These are phyloP conservation scores for Leishmania braziliensis DNA, from an alignment of 208 protist genomes.

Conservation along the genomic window DNA sequence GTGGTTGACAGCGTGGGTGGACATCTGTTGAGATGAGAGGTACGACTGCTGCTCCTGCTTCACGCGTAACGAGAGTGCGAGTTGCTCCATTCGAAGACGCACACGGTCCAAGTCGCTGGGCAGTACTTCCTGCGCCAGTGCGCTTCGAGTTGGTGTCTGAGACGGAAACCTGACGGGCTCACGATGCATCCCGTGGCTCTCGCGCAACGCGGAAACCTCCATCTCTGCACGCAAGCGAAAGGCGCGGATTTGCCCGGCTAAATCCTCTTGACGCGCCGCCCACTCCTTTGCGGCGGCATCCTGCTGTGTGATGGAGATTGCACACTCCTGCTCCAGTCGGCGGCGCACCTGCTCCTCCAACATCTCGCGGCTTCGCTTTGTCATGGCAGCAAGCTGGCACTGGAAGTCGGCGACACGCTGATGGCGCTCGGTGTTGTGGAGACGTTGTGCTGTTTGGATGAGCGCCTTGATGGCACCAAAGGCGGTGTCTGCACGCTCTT, in stretches of 20 bases:
- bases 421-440: constrained; percentile 6
- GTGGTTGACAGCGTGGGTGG: not conserved
- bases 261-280: constrained; percentile 7
- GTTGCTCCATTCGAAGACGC: constrained; percentile 4
- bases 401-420: constrained; percentile 29
- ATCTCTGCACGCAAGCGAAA: constrained; percentile 17
- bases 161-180: not conserved
- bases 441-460: constrained; percentile 11
- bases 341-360: constrained; percentile 25
- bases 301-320: constrained; percentile 11
- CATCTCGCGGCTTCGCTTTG: constrained; percentile 12
- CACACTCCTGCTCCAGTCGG: constrained; percentile 8
- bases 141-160: not conserved
- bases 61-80: constrained; percentile 3
- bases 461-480: constrained; percentile 18
- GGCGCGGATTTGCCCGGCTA: constrained; percentile 12
- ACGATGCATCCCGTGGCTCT: not conserved
- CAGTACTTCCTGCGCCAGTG: not conserved
- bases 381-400: constrained; percentile 12
- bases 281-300: constrained; percentile 13
- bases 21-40: not conserved
- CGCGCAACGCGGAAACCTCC: constrained; percentile 20
- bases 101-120: constrained; percentile 10
- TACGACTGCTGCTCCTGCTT: constrained; percentile 5
- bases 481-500: constrained; percentile 17